Evolutionary conservation across 768 basidiomycete species (phyloP).

Genomic region (Pleurotus giganteus): DNA sequence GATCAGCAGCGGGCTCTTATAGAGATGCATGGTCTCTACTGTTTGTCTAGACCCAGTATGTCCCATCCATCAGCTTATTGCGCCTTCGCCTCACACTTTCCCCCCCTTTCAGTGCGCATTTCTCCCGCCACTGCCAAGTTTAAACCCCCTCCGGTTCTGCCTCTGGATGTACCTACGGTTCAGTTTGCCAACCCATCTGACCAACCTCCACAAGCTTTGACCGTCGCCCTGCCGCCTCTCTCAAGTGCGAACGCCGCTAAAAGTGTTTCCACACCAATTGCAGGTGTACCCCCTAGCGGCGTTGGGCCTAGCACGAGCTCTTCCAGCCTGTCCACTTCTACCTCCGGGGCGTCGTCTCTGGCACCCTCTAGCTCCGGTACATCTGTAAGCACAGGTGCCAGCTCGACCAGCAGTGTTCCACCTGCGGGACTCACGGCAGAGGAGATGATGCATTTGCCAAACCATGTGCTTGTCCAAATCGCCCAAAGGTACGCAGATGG

Average conservation of each 20-base stretch:
- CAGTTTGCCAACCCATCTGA: conserved; percentile 37
- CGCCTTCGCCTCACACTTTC: conserved; percentile 26
- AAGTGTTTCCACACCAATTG: conserved; percentile 73
- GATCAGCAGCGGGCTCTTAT: conserved; percentile 89
- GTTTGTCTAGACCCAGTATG: conserved; percentile 85
- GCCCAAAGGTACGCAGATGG: conserved; percentile 45
- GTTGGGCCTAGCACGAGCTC: conserved; percentile 27
- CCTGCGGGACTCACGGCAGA: conserved; percentile 48
- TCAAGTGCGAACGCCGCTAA: conserved; percentile 45
- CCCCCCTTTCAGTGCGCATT: conserved; percentile 68
- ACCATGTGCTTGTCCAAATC: conserved; percentile 45
- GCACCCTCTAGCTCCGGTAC: conserved; percentile 50
- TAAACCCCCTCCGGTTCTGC: conserved; percentile 52
- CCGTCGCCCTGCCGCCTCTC: conserved; percentile 50
- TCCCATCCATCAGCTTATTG: conserved; percentile 19
- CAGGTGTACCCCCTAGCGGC: conserved; percentile 36
- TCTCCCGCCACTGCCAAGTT: conserved; percentile 88
- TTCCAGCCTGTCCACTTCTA: conserved; percentile 37
- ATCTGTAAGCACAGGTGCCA: conserved; percentile 53
- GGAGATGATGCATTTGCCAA: conserved; percentile 49
- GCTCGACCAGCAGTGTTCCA: conserved; percentile 47
- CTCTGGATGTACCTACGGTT: conserved; percentile 43
- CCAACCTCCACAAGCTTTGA: conserved; percentile 36
- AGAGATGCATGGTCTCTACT: conserved; percentile 91
- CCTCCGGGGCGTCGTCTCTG: conserved; percentile 43